Evolutionary conservation across 345 rosid species (phyloP).

Genomic region (Turritis glabra): DNA sequence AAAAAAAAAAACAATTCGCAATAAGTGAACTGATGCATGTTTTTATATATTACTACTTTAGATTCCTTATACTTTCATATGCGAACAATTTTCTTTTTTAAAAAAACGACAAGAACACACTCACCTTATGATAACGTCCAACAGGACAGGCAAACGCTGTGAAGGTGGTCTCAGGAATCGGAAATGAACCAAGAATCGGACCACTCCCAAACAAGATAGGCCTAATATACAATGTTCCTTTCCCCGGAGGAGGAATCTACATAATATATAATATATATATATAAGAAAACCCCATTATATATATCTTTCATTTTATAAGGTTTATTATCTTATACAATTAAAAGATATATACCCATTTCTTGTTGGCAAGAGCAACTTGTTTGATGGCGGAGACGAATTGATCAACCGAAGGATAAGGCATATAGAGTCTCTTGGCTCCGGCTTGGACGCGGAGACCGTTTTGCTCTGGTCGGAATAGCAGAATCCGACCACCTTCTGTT

Average conservation of each 20-base stretch:
- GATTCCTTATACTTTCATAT: neutral
- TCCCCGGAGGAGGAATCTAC: slow-evolving; percentile 70
- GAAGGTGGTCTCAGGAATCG: slow-evolving; percentile 58
- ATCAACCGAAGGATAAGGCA: slow-evolving; percentile 53
- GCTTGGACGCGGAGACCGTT: slow-evolving; percentile 51
- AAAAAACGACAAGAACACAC: neutral
- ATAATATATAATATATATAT: no score
- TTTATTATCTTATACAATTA: neutral
- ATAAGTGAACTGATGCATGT: neutral
- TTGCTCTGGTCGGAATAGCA: slow-evolving; percentile 46
- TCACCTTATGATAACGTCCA: slow-evolving; percentile 52
- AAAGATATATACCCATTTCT: slow-evolving; percentile 45
- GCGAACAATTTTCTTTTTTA: neutral
- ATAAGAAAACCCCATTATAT: neutral
- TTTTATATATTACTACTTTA: no score
- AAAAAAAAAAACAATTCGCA: no score
- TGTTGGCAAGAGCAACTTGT: slow-evolving; percentile 51
- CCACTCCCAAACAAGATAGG: slow-evolving; percentile 68
- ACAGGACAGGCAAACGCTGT: slow-evolving; percentile 56
- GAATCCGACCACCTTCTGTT: slow-evolving; percentile 53
- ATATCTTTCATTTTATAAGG: neutral
- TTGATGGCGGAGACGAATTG: slow-evolving; percentile 59
- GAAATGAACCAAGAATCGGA: slow-evolving; percentile 49
- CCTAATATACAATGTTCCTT: slow-evolving; percentile 63
- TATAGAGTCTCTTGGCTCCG: slow-evolving; percentile 55